Evolutionary conservation across 1,284 basidiomycete species (phyloP), one percentile per base, ranked within the genome.

Genomic region (Puccinia coronata): DNA sequence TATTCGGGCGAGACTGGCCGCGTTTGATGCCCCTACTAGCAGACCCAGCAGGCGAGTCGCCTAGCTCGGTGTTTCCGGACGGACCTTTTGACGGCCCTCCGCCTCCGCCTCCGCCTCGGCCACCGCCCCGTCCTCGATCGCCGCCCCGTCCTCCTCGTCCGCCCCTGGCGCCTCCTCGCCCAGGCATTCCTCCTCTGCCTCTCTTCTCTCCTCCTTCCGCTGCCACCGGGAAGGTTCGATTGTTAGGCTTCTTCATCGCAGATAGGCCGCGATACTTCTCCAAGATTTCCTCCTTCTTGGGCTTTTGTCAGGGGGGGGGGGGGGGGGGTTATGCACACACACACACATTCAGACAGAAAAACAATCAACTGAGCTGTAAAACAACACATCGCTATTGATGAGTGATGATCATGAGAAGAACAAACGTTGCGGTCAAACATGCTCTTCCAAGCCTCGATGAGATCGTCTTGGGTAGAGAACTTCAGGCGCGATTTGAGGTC

Each of bases 1-100:
- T 91, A 90, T 80, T 93, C 94, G 86, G 89, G 90, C 82, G 92
- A 92, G 84, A 92, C 95, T 91, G 92, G 93, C 86, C 90, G 92
- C 83, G 95, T 95, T 47, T 47, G 43, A 47, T 8, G 43, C 43
- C 43, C 16, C 43, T 47, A 47, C 16, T 47, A 47, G 87, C 91
- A 93, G 84, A 90, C 92, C 84, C 92, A 96, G 86, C 89, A 96
- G 83, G 91, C 93, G 82, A 94, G 93, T 74, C 87, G 96, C 63
- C 88, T 96, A 84, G 94, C 92, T 84, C 89, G 90, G 82, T 92
- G 85, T 43, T 65, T 47, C 9, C 16, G 43, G 43, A 47, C 31
- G 8, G 43, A 47, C 43, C 43, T 47, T 47, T 8, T 8, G 43
- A 47, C 43, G 8, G 43, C 12, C 70, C 61, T 49, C 25, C 36